These are phyloP conservation scores for Mycena pura DNA, from an alignment of 768 basidiomycete species.

Conservation along the genomic window DNA sequence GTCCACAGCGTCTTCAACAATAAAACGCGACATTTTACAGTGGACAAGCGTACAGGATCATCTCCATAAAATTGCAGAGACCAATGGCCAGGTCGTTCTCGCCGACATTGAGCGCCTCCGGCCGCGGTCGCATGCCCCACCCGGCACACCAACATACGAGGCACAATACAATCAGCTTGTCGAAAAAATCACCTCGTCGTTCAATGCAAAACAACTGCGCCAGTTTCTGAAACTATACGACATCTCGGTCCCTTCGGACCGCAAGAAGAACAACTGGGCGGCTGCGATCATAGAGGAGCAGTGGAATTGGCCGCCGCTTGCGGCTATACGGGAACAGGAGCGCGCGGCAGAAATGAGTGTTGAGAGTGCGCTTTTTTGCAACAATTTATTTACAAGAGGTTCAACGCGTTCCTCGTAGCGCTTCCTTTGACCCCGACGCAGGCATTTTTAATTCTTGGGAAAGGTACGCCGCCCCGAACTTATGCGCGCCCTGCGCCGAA, in stretches of 20 bases:
- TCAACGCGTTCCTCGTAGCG: constrained; percentile 42
- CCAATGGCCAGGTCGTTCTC: constrained; percentile 56
- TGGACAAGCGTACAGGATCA: constrained; percentile 60
- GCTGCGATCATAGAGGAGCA: constrained; percentile 64
- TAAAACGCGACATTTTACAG: constrained; percentile 38
- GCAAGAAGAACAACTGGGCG: constrained; percentile 49
- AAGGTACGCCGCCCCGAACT: constrained; percentile 48
- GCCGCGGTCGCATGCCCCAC: constrained; percentile 47
- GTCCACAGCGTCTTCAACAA: too few species aligned
- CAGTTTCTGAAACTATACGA: constrained; percentile 58
- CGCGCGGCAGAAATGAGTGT: constrained; percentile 56
- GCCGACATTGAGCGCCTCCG: constrained; percentile 67
- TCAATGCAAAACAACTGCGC: constrained; percentile 67
- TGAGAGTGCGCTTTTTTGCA: constrained; percentile 41
- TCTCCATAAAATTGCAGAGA: constrained; percentile 58
- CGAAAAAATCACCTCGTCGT: constrained; percentile 62
- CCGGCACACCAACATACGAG: constrained; percentile 55
- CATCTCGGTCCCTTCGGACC: constrained; percentile 40
- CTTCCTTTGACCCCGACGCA: constrained; percentile 63
- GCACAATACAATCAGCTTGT: constrained; percentile 59
- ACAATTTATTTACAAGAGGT: neutral
- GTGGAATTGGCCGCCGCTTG: constrained; percentile 75
- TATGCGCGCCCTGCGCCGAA: neutral
- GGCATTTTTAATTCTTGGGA: constrained; percentile 75
- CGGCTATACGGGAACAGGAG: constrained; percentile 55